These are phyloP conservation scores for Leptomonas seymouri DNA, from an alignment of 208 protist species.

Conservation along the genomic window DNA sequence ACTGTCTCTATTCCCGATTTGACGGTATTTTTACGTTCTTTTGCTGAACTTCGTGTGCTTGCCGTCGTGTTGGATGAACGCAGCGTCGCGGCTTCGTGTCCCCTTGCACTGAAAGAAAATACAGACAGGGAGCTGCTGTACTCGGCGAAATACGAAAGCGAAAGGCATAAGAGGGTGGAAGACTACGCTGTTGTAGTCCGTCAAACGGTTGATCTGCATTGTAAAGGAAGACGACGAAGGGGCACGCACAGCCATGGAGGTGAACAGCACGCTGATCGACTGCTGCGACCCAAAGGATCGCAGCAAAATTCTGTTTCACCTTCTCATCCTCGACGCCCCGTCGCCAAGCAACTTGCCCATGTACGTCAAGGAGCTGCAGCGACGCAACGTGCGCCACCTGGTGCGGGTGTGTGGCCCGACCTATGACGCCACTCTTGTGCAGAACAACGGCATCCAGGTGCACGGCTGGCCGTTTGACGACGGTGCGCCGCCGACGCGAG, in stretches of 20 bases:
- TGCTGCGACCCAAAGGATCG: slow-evolving; percentile 58
- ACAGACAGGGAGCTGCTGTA: background rate
- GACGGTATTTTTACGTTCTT: background rate
- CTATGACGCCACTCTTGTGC: slow-evolving; percentile 71
- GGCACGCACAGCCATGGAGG: slow-evolving; percentile 50
- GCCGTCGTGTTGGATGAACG: no score
- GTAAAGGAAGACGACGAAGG: background rate
- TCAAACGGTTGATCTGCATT: no score
- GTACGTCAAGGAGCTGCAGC: slow-evolving; percentile 91
- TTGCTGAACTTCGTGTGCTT: background rate
- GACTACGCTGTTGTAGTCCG: no score
- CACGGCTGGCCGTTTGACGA: slow-evolving; percentile 93
- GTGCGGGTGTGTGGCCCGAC: slow-evolving; percentile 89
- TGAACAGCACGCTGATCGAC: slow-evolving; percentile 85
- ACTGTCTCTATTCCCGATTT: background rate
- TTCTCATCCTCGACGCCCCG: slow-evolving; percentile 89
- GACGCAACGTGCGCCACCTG: slow-evolving; percentile 75
- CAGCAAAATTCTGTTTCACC: slow-evolving; percentile 57
- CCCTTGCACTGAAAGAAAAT: background rate
- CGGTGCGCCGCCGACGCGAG: slow-evolving; percentile 82
- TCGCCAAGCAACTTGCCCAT: slow-evolving; percentile 85
- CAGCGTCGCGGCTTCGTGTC: background rate
- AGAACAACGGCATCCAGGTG: slow-evolving; percentile 74
- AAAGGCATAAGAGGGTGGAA: background rate
- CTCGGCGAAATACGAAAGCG: background rate